Base-by-base conservation (phyloP, 1,284 basidiomycete genomes). In the Hymenochaete sp. region DNA sequence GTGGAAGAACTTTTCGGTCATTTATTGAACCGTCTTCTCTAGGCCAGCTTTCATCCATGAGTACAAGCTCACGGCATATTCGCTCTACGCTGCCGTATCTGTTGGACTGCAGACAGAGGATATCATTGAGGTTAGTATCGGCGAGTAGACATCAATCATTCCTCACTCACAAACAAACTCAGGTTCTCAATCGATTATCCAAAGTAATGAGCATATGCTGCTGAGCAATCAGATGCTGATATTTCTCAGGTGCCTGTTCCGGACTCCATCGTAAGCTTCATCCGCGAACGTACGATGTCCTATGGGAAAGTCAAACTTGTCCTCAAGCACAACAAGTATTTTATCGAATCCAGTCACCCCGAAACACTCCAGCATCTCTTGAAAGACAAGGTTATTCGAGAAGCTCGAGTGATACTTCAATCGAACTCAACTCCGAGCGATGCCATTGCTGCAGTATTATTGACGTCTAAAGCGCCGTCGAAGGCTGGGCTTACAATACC, bases 21-120 rank as follows among this genome's bases (percentile, higher is more conserved):
- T 35, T 38, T 45, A 38, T 45, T 56, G 60, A 63, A 62, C 53
- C 55, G n/a, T 62, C 14, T 55, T 50, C 29, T 49, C n/a, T 60
- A 93, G 92, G 69, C 96, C 96, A 33, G 83, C 89, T 26, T 90
- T 96, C 66, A 95, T 98, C 52, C 96, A 99, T 67, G 96, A 98
- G 72, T 99, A 98, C 75, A 93, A 96, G 67, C 81, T 99, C 58
- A 98, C 95, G 41, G 86, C 93, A 38, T 96, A 98, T 64, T 97
- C 93, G 19, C 73, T 99, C 22, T 98, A 98, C 65, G 96, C 96
- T 44, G 96, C 96, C 45, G 95, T 99, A 51, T 98, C 93, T 11
- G 96, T 99, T 48, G 96, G 96, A 18, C 70, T 99, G 28, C 91
- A 98, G 62, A 98, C 96, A 3, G 85, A 95, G 59, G 93, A 98